Conservation (phyloP, 306 rosid genomes). For the Acmispon strigosus region DNA sequence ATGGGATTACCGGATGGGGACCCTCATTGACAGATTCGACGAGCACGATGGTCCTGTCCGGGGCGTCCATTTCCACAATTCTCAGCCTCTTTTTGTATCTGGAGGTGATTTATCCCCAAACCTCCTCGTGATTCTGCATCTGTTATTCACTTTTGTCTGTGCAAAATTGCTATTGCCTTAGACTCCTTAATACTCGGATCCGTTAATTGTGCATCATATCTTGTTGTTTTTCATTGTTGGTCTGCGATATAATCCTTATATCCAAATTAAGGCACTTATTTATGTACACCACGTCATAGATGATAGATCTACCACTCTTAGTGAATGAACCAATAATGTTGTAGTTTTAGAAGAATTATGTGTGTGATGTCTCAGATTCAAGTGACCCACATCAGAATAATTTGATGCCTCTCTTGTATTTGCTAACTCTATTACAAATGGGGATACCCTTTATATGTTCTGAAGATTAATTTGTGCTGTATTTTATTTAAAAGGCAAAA, state of each 20-base stretch:
- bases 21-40: conserved; percentile 85
- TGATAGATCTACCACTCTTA: conserved; percentile 2
- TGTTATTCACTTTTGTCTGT: neutral
- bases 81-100: conserved; percentile 93
- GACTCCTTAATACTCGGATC: conserved; percentile 17
- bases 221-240: neutral
- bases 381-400: neutral
- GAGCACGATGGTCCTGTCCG: conserved; percentile 99
- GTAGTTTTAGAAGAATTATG: neutral
- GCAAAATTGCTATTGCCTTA: neutral
- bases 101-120: conserved; percentile 58
- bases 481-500: neutral
- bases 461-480: conserved; percentile 5
- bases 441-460: conserved; percentile 3
- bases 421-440: conserved; percentile 1
- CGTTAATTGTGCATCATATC: neutral
- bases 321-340: neutral
- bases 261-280: neutral
- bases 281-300: neutral
- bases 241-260: neutral
- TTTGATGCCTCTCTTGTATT: neutral
- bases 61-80: conserved; percentile 92
- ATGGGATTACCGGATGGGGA: conserved; percentile 99
- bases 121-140: neutral
- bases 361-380: neutral